Evolutionary conservation across 257 asterid genomes (phyloP).

Genomic region (Nicotiana otophora): DNA sequence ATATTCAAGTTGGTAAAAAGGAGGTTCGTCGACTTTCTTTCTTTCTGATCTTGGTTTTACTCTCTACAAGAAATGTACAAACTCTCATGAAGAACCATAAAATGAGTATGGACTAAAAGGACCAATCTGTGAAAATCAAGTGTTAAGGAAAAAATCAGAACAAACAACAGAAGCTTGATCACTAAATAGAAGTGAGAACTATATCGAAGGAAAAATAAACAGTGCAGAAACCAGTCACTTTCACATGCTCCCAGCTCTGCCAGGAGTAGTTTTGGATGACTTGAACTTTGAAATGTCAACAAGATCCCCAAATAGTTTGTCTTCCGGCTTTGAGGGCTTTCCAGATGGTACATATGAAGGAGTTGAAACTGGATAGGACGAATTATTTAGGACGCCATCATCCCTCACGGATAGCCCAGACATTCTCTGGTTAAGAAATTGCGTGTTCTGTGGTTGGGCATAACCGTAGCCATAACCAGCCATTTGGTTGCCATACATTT

Average conservation of each 20-base stretch:
- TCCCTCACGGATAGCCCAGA: constrained; percentile 72
- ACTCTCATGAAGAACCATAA: constrained; percentile 13
- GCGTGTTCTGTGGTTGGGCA: constrained; percentile 60
- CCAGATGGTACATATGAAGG: constrained; percentile 55
- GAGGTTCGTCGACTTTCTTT: neutral
- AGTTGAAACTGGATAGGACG: constrained; percentile 28
- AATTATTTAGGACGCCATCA: constrained; percentile 34
- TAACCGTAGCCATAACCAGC: constrained; percentile 57
- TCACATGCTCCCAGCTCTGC: constrained; percentile 51
- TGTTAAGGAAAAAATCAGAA: neutral
- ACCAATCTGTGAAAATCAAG: constrained; percentile 13
- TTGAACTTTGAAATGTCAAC: constrained; percentile 66
- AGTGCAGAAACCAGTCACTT: neutral
- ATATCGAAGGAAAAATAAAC: neutral
- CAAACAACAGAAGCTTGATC: neutral
- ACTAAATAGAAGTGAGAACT: neutral
- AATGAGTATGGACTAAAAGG: constrained; percentile 15
- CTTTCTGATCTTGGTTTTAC: constrained; percentile 9
- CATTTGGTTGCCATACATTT: constrained; percentile 65
- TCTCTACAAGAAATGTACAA: constrained; percentile 27
- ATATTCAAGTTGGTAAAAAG: neutral
- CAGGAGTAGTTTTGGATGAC: constrained; percentile 34
- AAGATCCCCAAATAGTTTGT: constrained; percentile 76
- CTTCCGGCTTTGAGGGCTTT: constrained; percentile 70
- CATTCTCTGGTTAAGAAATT: constrained; percentile 59